A percentile compares a stretch with the other conserved stretches of the same genome.
phyloP scores from a whole-genome alignment of 2,329 filamentous ascomycete genomes.

The Phaeosphaeriaceae sp. region DNA sequence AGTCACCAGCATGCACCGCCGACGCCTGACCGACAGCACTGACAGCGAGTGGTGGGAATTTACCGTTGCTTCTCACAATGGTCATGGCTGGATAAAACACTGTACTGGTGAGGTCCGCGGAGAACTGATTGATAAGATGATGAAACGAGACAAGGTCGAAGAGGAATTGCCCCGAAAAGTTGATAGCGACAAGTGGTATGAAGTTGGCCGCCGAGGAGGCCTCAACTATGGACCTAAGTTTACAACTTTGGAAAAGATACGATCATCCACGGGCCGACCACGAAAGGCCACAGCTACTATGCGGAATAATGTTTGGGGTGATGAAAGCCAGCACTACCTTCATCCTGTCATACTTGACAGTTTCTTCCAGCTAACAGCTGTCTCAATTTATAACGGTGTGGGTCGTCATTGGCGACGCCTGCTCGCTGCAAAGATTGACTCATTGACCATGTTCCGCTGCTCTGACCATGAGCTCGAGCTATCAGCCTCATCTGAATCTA shows the following conservation, averaged over 20 bases:
- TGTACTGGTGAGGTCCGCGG: background rate
- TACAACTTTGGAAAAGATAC: background rate
- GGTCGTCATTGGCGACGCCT: no score
- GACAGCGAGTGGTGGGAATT: background rate
- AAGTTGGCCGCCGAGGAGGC: background rate
- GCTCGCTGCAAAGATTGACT: background rate
- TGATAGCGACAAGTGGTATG: background rate
- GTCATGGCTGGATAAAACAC: background rate
- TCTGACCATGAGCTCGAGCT: no score
- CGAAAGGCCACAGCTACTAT: background rate
- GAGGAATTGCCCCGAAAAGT: background rate
- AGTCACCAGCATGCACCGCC: background rate
- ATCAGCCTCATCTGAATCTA: no score
- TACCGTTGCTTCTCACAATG: background rate
- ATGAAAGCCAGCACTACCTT: background rate
- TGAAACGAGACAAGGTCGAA: background rate
- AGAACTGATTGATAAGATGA: background rate
- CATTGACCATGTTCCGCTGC: no score
- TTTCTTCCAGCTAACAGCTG: background rate
- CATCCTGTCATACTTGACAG: background rate
- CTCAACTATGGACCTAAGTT: background rate
- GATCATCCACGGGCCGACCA: background rate
- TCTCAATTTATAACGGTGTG: background rate
- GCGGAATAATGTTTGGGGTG: background rate
- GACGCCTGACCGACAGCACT: background rate